phyloP scores from a whole-genome alignment of 805 yeast genomes.

The Candida insectorum region DNA sequence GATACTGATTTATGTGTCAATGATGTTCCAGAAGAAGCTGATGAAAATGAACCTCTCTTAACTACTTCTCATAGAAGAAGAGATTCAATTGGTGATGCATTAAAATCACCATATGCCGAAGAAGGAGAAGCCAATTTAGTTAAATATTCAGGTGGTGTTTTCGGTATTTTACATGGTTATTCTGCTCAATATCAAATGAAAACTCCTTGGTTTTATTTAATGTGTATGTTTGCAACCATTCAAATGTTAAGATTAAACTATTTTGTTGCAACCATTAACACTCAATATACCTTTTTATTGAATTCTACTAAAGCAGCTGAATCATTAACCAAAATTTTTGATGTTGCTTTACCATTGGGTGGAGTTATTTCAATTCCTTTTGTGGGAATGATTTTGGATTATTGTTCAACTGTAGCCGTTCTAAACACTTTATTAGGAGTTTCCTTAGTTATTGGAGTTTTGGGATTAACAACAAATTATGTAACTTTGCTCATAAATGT shows the following conservation, averaged over 20 bases:
- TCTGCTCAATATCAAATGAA: slow-evolving; percentile 47
- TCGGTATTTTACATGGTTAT: slow-evolving; percentile 54
- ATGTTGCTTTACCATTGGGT: slow-evolving; percentile 54
- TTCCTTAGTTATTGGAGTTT: slow-evolving; percentile 44
- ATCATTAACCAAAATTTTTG: slow-evolving; percentile 45
- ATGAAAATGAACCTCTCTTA: neutral
- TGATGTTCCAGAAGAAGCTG: slow-evolving; percentile 14
- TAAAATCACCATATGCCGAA: slow-evolving; percentile 50
- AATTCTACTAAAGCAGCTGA: slow-evolving; percentile 36
- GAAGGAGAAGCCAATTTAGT: slow-evolving; percentile 43
- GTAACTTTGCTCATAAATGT: slow-evolving; percentile 44
- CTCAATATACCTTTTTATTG: slow-evolving; percentile 50
- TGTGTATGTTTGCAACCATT: slow-evolving; percentile 49
- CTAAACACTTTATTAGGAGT: slow-evolving; percentile 36
- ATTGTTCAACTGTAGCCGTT: slow-evolving; percentile 45
- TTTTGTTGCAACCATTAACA: slow-evolving; percentile 55
- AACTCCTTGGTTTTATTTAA: slow-evolving; percentile 51
- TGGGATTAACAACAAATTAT: slow-evolving; percentile 44
- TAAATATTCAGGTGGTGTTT: slow-evolving; percentile 42
- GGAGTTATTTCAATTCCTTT: slow-evolving; percentile 54
- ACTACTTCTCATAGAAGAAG: slow-evolving; percentile 27
- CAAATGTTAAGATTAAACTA: slow-evolving; percentile 57
- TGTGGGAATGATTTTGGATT: slow-evolving; percentile 49
- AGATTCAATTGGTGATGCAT: slow-evolving; percentile 56
- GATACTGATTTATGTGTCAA: slow-evolving; percentile 23